Evolutionary conservation across 2,329 filamentous ascomycete genomes (phyloP), one percentile per base, ranked within the genome.

Genomic region (Penicillium rolfsii): DNA sequence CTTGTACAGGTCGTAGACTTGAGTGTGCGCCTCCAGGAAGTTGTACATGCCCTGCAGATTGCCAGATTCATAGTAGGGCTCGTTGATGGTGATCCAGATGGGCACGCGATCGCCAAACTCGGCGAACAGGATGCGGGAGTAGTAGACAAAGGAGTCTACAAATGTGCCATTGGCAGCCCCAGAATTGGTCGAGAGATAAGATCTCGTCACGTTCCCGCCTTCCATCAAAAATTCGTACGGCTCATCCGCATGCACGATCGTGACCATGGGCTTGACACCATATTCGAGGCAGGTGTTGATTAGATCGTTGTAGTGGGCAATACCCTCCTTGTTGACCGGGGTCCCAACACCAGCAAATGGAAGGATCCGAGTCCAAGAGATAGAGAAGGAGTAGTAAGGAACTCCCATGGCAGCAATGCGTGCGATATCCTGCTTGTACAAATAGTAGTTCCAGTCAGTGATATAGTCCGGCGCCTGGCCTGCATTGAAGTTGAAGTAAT

Each of bases 41-140:
- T 56, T 46, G 40, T 56, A 33, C 38, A 45, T 35, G 2, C 53
- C 40, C 19, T 56, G 16, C 2, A 56, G 40, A 48, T 48, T 48
- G 3, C 45, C 45, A n/a, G 45, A 48, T n/a, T 48, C 45, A 28
- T 56, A 46, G 28, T 35, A 56, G 19, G 53, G 53, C 28, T 56
- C 53, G 28, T 56, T 56, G 30, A 56, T 43, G 26, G 53, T 56
- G 7, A 56, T 46, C 53, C 53, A 56, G 41, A 46, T 46, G n/a
- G 53, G 53, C 28, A 56, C 53, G 28, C 53, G 38, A 7, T 56
- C 53, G 28, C 38, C 53, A 11, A 46, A 56, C 14, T 46, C 22
- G 40, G 53, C 30, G 24, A 56, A 46, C 14, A 56, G 9, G 28
- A 46, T 33, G 9, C 40, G 24, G 24, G 40, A 41, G 53, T 56